These are phyloP conservation scores for Mycena galericulata DNA, from an alignment of 768 basidiomycete species.

Conservation along the genomic window DNA sequence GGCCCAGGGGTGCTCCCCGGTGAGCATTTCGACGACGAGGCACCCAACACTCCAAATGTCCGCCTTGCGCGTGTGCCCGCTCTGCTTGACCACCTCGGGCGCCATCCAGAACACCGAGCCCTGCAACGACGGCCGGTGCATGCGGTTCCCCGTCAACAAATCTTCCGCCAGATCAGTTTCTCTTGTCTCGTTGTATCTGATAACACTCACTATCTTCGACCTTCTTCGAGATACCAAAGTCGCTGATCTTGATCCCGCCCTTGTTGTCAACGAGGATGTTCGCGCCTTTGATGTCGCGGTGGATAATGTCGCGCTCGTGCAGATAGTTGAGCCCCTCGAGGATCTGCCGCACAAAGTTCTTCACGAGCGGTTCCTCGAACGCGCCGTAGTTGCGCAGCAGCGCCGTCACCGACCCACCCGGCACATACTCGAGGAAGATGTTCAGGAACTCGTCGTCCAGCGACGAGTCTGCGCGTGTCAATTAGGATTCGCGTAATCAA, in stretches of 20 bases:
- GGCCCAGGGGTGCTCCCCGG: conserved; percentile 95
- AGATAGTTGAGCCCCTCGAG: conserved; percentile 90
- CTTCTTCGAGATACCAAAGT: conserved; percentile 98
- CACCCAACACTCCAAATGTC: conserved; percentile 98
- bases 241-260: conserved; percentile 96
- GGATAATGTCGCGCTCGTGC: conserved; percentile 94
- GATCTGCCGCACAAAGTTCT: conserved; percentile 94
- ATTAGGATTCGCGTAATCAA: not conserved
- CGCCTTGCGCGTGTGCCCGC: conserved; percentile 89
- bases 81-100: conserved; percentile 98
- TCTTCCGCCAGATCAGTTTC: no score
- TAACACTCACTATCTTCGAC: conserved; percentile 95
- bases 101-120: conserved; percentile 99
- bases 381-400: conserved; percentile 92
- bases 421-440: conserved; percentile 97
- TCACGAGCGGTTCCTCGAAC: conserved; percentile 92
- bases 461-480: conserved; percentile 79
- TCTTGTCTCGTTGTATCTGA: no score
- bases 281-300: conserved; percentile 98
- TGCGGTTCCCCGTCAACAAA: conserved; percentile 69
- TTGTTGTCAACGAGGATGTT: conserved; percentile 99
- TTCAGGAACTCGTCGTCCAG: conserved; percentile 92
- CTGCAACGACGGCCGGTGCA: conserved; percentile 92
- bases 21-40: conserved; percentile 96
- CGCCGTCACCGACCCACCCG: conserved; percentile 93